Percentiles rank a stretch among this genome's conserved stretches.
Evolutionary conservation across 1,139 yeast genomes (phyloP).

Genomic region (Geotrichum citri-aurantii): DNA sequence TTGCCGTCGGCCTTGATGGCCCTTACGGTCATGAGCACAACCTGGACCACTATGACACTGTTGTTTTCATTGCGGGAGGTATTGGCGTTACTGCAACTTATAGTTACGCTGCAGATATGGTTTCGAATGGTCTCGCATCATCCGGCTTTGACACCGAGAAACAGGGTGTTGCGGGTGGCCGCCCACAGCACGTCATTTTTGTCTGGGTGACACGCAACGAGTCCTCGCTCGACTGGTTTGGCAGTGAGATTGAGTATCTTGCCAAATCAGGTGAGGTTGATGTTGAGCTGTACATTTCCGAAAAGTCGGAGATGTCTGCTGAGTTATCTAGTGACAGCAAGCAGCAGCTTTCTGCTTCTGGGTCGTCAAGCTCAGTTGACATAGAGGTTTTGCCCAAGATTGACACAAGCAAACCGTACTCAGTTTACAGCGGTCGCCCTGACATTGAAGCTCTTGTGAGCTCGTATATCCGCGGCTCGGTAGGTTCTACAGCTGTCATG

Average conservation of each 20-base stretch:
- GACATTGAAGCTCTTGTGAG: slow-evolving; percentile 37
- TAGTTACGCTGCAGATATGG: slow-evolving; percentile 23
- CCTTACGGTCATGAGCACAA: slow-evolving; percentile 51
- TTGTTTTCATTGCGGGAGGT: slow-evolving; percentile 54
- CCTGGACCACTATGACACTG: slow-evolving; percentile 45
- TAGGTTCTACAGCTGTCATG: slow-evolving; percentile 36
- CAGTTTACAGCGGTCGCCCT: slow-evolving; percentile 40
- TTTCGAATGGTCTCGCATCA: slow-evolving; percentile 16
- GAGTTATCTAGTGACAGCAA: slow-evolving; percentile 16
- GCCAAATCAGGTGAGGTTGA: slow-evolving; percentile 3
- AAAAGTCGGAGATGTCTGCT: slow-evolving; percentile 18
- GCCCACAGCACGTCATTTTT: slow-evolving; percentile 36
- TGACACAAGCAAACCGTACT: neutral
- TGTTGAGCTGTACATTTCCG: slow-evolving; percentile 1
- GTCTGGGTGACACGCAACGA: slow-evolving; percentile 51
- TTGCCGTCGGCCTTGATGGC: slow-evolving; percentile 44
- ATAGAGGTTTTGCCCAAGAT: neutral
- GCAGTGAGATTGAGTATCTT: slow-evolving; percentile 43
- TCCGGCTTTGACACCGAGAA: slow-evolving; percentile 16
- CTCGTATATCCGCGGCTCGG: slow-evolving; percentile 35
- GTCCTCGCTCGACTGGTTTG: slow-evolving; percentile 47
- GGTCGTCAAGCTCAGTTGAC: slow-evolving; percentile 24
- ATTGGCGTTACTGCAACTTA: slow-evolving; percentile 57
- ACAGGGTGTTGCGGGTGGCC: slow-evolving; percentile 1
- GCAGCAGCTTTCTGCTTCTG: slow-evolving; percentile 21